Evolutionary conservation across 202 grass and related monocot species (phyloP), one percentile per base, ranked within the genome.

Genomic region (Digitaria exilis): DNA sequence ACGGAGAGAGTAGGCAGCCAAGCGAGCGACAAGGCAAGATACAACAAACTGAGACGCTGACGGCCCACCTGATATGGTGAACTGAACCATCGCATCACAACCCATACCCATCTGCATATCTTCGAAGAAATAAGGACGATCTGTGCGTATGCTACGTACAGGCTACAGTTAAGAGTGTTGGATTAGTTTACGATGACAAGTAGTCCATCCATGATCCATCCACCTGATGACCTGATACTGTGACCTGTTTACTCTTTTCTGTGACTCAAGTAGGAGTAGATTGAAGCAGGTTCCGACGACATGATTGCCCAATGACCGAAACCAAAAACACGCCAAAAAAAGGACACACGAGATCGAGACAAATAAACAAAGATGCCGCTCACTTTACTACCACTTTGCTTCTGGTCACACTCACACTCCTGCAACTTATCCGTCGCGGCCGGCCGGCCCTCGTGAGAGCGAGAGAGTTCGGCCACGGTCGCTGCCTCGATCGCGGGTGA

Each of bases 281-380:
- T 9, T 58, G n/a, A n/a, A n/a, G n/a, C n/a, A n/a, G n/a, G n/a
- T n/a, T 9, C 6, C 50, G 4, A 22, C 14, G 22, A 14, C 55
- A 60, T 61, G 54, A 61, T 63, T 42, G 22, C 57, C 75, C 39
- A 63, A 63, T 77, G 75, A 77, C 54, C 16, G 14, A 29, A 59
- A 61, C 15, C 3, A 52, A 75, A 75, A 39, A 39, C 34, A 26
- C 10, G n/a, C 57, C 37, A 39, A 9, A 13, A 13, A 44, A 25
- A 44, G 39, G 1, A 25, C 25, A 25, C 25, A 25, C 3, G 18
- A 39, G 57, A 16, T n/a, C n/a, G n/a, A n/a, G n/a, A n/a, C n/a
- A n/a, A n/a, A n/a, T n/a, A 16, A 25, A 29, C 57, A 60, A 29
- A 60, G 57, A 60, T 60, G 56, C 56, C 37, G 9, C 37, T 39